Conservation (phyloP, 2,329 filamentous ascomycete genomes). For the Monilinia polystroma region DNA sequence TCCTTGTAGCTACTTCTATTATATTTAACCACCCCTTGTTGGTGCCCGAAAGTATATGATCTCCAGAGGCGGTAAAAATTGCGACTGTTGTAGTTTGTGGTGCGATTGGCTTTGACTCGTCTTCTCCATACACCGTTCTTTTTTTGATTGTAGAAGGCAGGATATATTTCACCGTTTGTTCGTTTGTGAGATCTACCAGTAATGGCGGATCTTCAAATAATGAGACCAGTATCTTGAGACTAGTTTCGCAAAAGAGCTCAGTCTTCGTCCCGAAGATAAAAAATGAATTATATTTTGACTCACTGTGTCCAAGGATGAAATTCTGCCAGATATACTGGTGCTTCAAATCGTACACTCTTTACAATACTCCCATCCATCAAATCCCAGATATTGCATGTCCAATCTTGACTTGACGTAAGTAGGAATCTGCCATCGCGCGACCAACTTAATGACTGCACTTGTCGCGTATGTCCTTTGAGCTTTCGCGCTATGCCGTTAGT, state of each 20-base stretch:
- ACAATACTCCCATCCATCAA: constrained; percentile 66
- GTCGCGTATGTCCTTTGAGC: constrained; percentile 86
- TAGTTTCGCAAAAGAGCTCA: constrained; percentile 41
- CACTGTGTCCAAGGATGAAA: constrained; percentile 89
- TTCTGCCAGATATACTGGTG: constrained; percentile 93
- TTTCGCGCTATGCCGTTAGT: constrained; percentile 96
- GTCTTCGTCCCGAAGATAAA: background rate
- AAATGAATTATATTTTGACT: constrained; percentile 34
- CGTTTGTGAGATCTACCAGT: constrained; percentile 74
- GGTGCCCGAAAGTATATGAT: constrained; percentile 88
- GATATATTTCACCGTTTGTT: constrained; percentile 69
- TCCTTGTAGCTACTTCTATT: constrained; percentile 76
- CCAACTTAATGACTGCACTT: constrained; percentile 95
- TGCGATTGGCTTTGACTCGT: constrained; percentile 77
- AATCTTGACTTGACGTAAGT: constrained; percentile 90
- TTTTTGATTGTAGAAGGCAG: constrained; percentile 76
- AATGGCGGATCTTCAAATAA: constrained; percentile 92
- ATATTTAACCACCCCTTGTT: constrained; percentile 97
- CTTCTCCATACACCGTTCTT: constrained; percentile 66
- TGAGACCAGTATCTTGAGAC: constrained; percentile 82
- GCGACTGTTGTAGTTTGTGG: constrained; percentile 93
- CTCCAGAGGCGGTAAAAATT: constrained; percentile 80
- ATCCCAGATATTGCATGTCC: constrained; percentile 97
- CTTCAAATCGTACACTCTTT: constrained; percentile 86
- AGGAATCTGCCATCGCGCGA: constrained; percentile 88